A percentile compares a stretch with the other conserved stretches of the same genome.
Evolutionary conservation across 495 filamentous ascomycete species (phyloP).

Genomic region (Xylona heveae): DNA sequence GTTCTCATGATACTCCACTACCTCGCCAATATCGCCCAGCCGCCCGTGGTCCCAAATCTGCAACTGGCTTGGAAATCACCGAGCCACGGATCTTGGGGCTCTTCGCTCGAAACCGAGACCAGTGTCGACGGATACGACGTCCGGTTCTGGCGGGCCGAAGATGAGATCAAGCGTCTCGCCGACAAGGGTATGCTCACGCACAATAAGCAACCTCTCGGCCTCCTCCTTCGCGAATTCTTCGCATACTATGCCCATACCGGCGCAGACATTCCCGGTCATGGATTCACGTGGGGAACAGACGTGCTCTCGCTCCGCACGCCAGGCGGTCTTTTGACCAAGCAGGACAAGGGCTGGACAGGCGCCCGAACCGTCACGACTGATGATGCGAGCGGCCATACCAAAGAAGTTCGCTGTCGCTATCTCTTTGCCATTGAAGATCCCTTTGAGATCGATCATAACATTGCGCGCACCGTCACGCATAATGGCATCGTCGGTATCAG

Average conservation of each 20-base stretch:
- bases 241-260: slow-evolving; percentile 47
- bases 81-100: slow-evolving; percentile 13
- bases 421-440: slow-evolving; percentile 77
- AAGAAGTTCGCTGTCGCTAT: slow-evolving; percentile 54
- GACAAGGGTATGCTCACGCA: slow-evolving; percentile 26
- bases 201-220: slow-evolving; percentile 38
- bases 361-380: slow-evolving; percentile 32
- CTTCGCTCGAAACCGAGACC: slow-evolving; percentile 11
- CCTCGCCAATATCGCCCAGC: slow-evolving; percentile 52
- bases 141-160: slow-evolving; percentile 47
- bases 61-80: slow-evolving; percentile 24
- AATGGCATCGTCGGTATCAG: slow-evolving; percentile 53
- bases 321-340: slow-evolving; percentile 45
- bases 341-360: slow-evolving; percentile 54
- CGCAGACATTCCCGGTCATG: slow-evolving; percentile 18
- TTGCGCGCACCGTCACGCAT: slow-evolving; percentile 60
- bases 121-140: slow-evolving; percentile 32
- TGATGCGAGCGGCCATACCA: slow-evolving; percentile 16
- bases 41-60: slow-evolving; percentile 62
- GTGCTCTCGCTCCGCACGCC: slow-evolving; percentile 49
- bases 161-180: slow-evolving; percentile 32
- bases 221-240: slow-evolving; percentile 55
- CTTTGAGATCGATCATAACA: slow-evolving; percentile 66
- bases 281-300: slow-evolving; percentile 50
- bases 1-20: slow-evolving; percentile 90